These are phyloP conservation scores for Boletellus emodensis DNA, from an alignment of 768 basidiomycete genomes.

Conservation along the genomic window DNA sequence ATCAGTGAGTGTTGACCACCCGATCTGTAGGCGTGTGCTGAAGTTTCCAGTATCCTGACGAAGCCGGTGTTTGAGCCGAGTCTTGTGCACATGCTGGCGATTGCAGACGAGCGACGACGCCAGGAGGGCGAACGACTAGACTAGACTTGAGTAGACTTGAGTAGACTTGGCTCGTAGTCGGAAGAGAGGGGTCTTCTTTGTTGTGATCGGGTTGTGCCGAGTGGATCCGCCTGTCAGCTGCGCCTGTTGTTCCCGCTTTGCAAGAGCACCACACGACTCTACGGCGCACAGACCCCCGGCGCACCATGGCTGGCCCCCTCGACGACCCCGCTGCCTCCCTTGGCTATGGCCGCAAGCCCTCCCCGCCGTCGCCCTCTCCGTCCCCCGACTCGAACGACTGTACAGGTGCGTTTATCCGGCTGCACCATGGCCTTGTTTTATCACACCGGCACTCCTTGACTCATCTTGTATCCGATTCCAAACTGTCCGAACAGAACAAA, in stretches of 20 bases:
- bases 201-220: conserved; percentile 34
- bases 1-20: conserved; percentile 47
- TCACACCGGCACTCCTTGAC: conserved; percentile 22
- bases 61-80: conserved; percentile 71
- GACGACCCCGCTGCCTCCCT: conserved; percentile 13
- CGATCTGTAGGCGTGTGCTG: not conserved
- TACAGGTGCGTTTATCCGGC: conserved; percentile 38
- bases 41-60: conserved; percentile 56
- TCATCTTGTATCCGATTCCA: conserved; percentile 23
- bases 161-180: not conserved
- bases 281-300: conserved; percentile 31
- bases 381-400: conserved; percentile 43
- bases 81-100: conserved; percentile 38
- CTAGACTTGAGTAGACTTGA: no score
- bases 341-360: conserved; percentile 19
- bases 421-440: conserved; percentile 22
- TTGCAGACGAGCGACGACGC: conserved; percentile 40
- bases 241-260: conserved; percentile 30
- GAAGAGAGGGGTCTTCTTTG: conserved; percentile 12
- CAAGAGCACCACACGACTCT: conserved; percentile 20
- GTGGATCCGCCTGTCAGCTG: conserved; percentile 27
- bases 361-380: conserved; percentile 34
- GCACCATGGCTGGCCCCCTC: conserved; percentile 26
- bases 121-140: not conserved
- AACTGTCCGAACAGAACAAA: conserved; percentile 33